Evolutionary conservation across 768 basidiomycete genomes (phyloP).

Genomic region (Melanogaster broomeanus): DNA sequence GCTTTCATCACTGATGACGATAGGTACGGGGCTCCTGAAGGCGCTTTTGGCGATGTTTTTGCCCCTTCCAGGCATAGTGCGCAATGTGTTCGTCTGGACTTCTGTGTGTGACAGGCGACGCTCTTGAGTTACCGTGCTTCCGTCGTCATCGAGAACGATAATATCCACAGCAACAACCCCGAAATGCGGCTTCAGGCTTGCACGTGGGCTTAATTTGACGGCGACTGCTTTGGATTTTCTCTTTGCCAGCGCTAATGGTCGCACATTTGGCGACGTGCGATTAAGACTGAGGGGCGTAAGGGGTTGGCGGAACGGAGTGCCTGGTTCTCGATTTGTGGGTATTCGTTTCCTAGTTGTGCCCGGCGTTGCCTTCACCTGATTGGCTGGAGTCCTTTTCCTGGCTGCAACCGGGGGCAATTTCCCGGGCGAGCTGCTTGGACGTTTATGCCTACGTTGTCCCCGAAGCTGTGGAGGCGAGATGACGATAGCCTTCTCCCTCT

Average conservation of each 20-base stretch:
- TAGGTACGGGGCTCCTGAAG: constrained; percentile 7
- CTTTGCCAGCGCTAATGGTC: constrained; percentile 18
- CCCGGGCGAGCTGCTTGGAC: constrained; percentile 16
- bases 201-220: constrained; percentile 12
- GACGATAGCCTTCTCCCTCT: constrained; percentile 24
- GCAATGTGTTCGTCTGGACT: constrained; percentile 36
- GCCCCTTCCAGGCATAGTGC: constrained; percentile 4
- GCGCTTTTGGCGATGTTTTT: constrained; percentile 4
- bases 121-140: constrained; percentile 60
- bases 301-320: constrained; percentile 36
- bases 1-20: constrained; percentile 30
- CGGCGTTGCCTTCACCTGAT: constrained; percentile 14
- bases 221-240: constrained; percentile 22
- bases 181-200: constrained; percentile 40
- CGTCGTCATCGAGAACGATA: constrained; percentile 60
- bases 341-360: constrained; percentile 14
- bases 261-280: constrained; percentile 39
- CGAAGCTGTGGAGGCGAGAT: constrained; percentile 23
- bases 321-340: constrained; percentile 13
- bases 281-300: constrained; percentile 42
- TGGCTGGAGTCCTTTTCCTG: constrained; percentile 30
- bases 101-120: constrained; percentile 54
- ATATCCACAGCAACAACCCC: constrained; percentile 68
- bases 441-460: constrained; percentile 11
- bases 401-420: constrained; percentile 24